A percentile compares a stretch with the other conserved stretches of the same genome.
Evolutionary conservation across 768 basidiomycete species (phyloP).

Genomic region (Crucibulum laeve): DNA sequence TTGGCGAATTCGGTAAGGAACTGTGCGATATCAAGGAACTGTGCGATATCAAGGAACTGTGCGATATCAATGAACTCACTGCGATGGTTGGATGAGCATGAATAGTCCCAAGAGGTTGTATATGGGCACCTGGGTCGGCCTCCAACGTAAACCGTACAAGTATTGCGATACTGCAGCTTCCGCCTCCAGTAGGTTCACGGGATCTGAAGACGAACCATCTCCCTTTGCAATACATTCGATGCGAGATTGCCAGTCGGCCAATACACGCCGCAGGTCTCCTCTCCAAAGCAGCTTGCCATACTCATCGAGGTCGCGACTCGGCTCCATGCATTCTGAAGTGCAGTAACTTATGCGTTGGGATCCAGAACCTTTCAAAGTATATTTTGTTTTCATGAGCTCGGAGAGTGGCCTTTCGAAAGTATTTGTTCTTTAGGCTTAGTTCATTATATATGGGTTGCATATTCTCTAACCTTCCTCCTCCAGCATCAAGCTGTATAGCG

Average conservation of each 20-base stretch:
- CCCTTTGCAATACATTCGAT: slow-evolving; percentile 12
- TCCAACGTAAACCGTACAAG: slow-evolving; percentile 29
- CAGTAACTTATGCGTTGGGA: slow-evolving; percentile 32
- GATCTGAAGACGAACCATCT: background rate
- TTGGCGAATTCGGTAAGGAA: slow-evolving; percentile 27
- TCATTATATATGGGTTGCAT: background rate
- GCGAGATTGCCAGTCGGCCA: slow-evolving; percentile 18
- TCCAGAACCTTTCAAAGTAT: slow-evolving; percentile 29
- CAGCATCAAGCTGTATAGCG: too few species aligned
- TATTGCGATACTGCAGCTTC: slow-evolving; percentile 20
- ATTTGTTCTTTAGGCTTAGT: background rate
- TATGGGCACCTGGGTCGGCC: slow-evolving; percentile 33
- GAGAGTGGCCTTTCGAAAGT: slow-evolving; percentile 15
- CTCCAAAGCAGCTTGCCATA: slow-evolving; percentile 21
- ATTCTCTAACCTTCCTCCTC: slow-evolving; percentile 19
- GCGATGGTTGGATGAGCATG: slow-evolving; percentile 19
- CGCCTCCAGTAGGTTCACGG: slow-evolving; percentile 3
- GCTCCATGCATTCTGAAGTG: slow-evolving; percentile 27
- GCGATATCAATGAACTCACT: slow-evolving; percentile 7
- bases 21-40: slow-evolving; percentile 24
- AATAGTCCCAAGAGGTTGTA: slow-evolving; percentile 32
- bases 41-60: too few species aligned
- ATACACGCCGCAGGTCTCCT: slow-evolving; percentile 20
- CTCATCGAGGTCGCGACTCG: slow-evolving; percentile 28
- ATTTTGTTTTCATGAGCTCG: slow-evolving; percentile 24